These are phyloP conservation scores for Tephrocybe sp. DNA, from an alignment of 768 basidiomycete species.

Conservation along the genomic window DNA sequence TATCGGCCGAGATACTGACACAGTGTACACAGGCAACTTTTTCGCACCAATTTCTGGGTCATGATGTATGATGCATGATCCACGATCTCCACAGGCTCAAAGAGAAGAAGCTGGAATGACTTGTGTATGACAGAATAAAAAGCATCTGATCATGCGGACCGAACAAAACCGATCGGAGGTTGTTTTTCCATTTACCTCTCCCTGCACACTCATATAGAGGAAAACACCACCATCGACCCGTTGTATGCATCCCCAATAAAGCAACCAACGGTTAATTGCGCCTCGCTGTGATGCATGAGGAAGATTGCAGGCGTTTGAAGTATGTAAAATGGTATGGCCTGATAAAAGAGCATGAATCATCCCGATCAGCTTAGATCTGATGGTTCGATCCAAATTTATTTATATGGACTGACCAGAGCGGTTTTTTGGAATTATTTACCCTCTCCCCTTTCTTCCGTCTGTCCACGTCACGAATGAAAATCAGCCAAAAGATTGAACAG, in stretches of 20 bases:
- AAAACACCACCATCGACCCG: no score
- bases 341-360: neutral
- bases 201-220: no score
- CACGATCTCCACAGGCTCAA: no score
- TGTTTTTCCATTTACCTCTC: no score
- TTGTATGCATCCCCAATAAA: no score
- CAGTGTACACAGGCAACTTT: no score
- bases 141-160: slow-evolving; percentile 7
- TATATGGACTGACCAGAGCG: slow-evolving; percentile 8
- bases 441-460: slow-evolving; percentile 7
- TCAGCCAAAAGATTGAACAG: slow-evolving; percentile 89
- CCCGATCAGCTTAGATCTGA: slow-evolving; percentile 17
- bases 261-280: neutral
- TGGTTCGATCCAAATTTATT: slow-evolving; percentile 20
- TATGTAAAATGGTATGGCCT: neutral
- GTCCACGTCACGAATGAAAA: slow-evolving; percentile 65
- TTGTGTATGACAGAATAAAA: neutral
- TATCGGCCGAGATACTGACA: no score
- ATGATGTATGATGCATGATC: no score
- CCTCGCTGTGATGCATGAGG: slow-evolving; percentile 5
- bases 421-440: slow-evolving; percentile 10
- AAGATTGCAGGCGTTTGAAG: neutral
- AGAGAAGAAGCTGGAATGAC: no score
- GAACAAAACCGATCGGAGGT: slow-evolving; percentile 3
- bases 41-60: no score